Conservation (phyloP, 106 monocot species). For the Amphibolis antarctica region DNA sequence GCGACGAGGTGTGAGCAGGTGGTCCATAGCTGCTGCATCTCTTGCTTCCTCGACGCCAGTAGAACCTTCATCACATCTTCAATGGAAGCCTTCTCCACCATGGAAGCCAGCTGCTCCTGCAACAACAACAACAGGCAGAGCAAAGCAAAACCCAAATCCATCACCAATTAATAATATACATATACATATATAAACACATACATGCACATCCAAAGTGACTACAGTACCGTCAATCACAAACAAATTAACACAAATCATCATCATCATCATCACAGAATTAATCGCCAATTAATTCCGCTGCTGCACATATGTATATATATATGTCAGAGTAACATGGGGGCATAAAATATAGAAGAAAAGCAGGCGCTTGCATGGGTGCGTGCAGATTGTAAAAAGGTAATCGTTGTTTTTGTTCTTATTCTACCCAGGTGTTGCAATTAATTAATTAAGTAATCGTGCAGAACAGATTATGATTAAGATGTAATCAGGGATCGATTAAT, state of each 20-base stretch:
- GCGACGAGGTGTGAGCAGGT: slow-evolving; percentile 88
- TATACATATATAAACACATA: no score
- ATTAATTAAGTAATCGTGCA: no score
- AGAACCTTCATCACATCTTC: slow-evolving; percentile 98
- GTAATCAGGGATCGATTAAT: no score
- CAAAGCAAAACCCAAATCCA: no score
- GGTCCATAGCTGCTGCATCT: slow-evolving; percentile 81
- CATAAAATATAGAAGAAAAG: slow-evolving; percentile 21
- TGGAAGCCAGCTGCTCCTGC: slow-evolving; percentile 75
- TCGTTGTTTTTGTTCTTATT: not conserved
- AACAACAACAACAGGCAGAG: not conserved
- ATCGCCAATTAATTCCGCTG: no score
- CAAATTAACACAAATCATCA: no score
- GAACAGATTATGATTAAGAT: no score
- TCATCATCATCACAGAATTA: no score
- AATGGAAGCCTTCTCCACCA: slow-evolving; percentile 89
- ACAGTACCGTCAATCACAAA: no score
- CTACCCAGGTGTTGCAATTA: no score
- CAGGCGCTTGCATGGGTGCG: not conserved
- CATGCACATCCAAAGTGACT: no score
- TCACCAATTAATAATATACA: not conserved
- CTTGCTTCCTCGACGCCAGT: slow-evolving; percentile 76
- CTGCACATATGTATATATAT: no score
- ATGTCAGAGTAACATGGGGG: slow-evolving; percentile 9
- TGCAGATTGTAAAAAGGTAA: slow-evolving; percentile 11